Base-by-base conservation (phyloP, 176 grass and related monocot species). In the Lolium perenne region DNA sequence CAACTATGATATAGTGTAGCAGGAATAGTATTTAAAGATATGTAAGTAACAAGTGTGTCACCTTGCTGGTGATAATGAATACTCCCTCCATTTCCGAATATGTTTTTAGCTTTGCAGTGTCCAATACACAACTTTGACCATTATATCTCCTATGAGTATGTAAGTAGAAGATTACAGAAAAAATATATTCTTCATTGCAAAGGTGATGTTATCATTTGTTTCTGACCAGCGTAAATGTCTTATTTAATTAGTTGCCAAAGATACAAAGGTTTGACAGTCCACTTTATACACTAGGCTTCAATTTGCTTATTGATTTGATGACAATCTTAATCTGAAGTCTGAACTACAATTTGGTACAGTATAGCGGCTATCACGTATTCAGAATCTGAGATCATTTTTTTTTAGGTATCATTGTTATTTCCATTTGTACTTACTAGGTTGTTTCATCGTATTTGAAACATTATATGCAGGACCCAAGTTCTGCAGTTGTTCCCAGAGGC, bases 401-500 rank as follows among this genome's bases (percentile, higher is more conserved):
- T 86, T 54, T 18, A 53, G 32, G 23, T 22, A 29, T 35, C 17
- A 4, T 41, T 63, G 29, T 29, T 80, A 38, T 17, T 77, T 79
- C 20, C 10, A 3, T 62, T 55, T 55, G 46, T 66, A 65, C 51
- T 32, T 49, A 35, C 32, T 35, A n/a, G 17, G 84, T 26, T 18
- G 58, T 60, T 76, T 2, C 62, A 77, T 53, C 48, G 45, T 77
- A 53, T 87, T 10, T 84, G 62, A 63, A 71, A 63, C n/a, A 80
- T 14, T 67, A 10, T 74, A 14, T 84, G 45, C 88, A 97, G 94
- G 86, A 92, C 83, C 9, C 87, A 92, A 80, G 86, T 87, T 23
- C 79, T 97, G 65, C 83, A 89, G 17, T 80, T 94, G 32, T 92
- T 97, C 87, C 88, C 92, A 49, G 72, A 58, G 18, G 38, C 38